These are phyloP conservation scores for Chaetomiaceae sp. DNA, from an alignment of 2,329 filamentous ascomycete species.

Conservation along the genomic window DNA sequence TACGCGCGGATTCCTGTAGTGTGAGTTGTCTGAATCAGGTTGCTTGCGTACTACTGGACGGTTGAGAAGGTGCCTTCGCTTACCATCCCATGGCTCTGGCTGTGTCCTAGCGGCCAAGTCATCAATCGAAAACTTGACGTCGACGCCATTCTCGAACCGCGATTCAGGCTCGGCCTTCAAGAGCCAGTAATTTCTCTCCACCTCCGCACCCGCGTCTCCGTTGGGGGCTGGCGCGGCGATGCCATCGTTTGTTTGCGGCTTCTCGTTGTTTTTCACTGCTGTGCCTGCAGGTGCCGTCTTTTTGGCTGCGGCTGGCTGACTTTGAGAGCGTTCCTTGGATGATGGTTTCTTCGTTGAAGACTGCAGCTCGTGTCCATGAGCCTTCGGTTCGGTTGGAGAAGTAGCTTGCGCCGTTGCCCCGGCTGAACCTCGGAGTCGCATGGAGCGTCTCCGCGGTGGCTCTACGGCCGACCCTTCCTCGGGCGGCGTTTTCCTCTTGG, in stretches of 20 bases:
- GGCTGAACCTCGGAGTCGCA: constrained; percentile 11
- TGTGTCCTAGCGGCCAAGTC: constrained; percentile 68
- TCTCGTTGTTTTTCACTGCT: background rate
- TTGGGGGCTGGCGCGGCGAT: background rate
- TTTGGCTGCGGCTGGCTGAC: constrained; percentile 2
- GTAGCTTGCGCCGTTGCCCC: background rate
- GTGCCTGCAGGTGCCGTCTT: background rate
- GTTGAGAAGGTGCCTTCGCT: no score
- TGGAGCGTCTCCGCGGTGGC: constrained; percentile 20
- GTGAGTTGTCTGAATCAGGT: background rate
- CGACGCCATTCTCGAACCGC: constrained; percentile 77
- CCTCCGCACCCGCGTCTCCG: background rate
- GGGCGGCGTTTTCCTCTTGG: constrained; percentile 22
- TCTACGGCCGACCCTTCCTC: constrained; percentile 4
- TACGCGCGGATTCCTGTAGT: constrained; percentile 46
- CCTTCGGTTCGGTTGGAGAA: background rate
- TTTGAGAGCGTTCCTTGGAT: background rate
- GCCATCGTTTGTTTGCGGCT: background rate
- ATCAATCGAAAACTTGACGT: constrained; percentile 93
- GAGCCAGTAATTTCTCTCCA: constrained; percentile 59
- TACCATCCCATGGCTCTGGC: constrained; percentile 91
- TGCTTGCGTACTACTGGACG: no score
- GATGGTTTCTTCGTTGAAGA: background rate
- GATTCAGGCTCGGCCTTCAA: constrained; percentile 88
- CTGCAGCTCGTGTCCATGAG: background rate